Conservation (phyloP, 139 green algal species). For the Monoraphidium neglectum region DNA sequence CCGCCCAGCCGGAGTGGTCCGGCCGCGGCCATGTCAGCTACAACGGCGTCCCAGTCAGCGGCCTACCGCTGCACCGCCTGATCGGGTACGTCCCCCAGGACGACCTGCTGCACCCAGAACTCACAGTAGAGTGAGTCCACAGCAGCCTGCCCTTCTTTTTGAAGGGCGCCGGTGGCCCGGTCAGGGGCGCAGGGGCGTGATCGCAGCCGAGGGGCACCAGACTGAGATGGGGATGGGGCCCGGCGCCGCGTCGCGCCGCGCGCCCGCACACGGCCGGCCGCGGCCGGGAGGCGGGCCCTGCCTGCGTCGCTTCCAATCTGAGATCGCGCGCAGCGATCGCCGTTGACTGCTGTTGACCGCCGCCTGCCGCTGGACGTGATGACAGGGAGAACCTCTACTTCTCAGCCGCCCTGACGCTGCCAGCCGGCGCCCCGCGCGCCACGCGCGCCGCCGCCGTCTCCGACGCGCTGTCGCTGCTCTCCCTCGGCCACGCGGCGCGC, state of each 20-base stretch:
- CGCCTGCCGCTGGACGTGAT: too few relatives aligned
- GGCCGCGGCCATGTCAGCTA: not conserved
- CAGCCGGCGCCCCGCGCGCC: not conserved
- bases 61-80: slow-evolving; percentile 6
- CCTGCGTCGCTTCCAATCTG: too few relatives aligned
- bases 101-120: slow-evolving; percentile 66
- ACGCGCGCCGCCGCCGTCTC: slow-evolving; percentile 1
- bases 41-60: not conserved
- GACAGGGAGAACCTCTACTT: not conserved
- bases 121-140: slow-evolving; percentile 53
- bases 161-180: too few relatives aligned
- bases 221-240: too few relatives aligned
- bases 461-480: not conserved
- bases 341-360: not conserved
- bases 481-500: not conserved
- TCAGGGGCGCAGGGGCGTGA: too few relatives aligned
- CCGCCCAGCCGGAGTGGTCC: not conserved
- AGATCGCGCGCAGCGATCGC: too few relatives aligned
- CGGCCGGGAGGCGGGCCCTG: too few relatives aligned
- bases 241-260: too few relatives aligned
- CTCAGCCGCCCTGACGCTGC: not conserved
- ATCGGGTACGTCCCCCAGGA: slow-evolving; percentile 82
- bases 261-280: too few relatives aligned
- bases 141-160: not conserved
- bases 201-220: too few relatives aligned